Conservation (phyloP, 2,329 filamentous ascomycete species). For the Penicillium hordei region DNA sequence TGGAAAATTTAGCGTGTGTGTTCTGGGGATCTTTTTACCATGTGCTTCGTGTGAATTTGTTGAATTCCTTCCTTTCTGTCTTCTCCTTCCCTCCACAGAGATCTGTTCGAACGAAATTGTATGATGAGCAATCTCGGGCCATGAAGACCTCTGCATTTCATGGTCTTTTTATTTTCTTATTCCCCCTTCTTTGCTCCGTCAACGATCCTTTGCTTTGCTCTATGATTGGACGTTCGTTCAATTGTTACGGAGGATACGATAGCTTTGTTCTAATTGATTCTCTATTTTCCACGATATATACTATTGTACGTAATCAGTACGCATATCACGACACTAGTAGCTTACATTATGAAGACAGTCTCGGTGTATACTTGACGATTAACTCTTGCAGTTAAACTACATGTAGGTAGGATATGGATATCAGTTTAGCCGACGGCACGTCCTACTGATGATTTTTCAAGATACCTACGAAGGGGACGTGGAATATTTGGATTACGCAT, state of each 20-base stretch:
- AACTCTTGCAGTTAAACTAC: not conserved
- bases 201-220: not conserved
- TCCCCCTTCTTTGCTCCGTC: not conserved
- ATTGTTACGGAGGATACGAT: not conserved
- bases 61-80: not conserved
- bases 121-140: conserved; percentile 14
- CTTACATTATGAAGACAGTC: not conserved
- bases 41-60: conserved; percentile 1
- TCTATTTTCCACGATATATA: not conserved
- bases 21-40: conserved; percentile 8
- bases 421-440: too few species aligned
- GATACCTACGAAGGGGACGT: too few species aligned
- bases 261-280: conserved; percentile 7
- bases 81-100: not conserved
- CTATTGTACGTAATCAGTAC: not conserved
- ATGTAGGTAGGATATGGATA: too few species aligned
- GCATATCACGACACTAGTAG: not conserved
- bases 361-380: not conserved
- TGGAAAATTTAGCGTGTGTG: conserved; percentile 18
- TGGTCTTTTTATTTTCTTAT: conserved; percentile 9
- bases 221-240: not conserved
- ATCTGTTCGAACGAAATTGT: conserved; percentile 22
- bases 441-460: too few species aligned
- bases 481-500: too few species aligned
- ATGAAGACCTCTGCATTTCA: conserved; percentile 3